These are phyloP conservation scores for Fusarium heterosporum DNA, from an alignment of 2,329 filamentous ascomycete species.

Conservation along the genomic window DNA sequence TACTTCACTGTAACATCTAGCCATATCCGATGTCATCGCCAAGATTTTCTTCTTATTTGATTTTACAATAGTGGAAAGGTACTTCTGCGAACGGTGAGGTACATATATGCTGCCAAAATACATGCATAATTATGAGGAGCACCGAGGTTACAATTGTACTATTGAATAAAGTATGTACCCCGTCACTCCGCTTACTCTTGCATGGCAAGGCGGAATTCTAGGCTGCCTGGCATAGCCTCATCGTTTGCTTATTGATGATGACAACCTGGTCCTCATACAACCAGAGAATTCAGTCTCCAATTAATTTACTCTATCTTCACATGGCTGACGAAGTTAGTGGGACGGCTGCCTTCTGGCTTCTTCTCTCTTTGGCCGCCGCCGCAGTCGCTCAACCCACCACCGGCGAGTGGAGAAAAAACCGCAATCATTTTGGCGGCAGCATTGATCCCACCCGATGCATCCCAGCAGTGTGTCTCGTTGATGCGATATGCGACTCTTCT, in stretches of 20 bases:
- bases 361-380: constrained; percentile 7
- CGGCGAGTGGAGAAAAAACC: neutral
- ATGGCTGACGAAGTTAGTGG: constrained; percentile 15
- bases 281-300: neutral
- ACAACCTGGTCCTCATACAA: neutral
- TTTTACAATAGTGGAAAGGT: too few species aligned
- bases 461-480: constrained; percentile 1
- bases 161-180: neutral
- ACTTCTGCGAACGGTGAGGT: too few species aligned
- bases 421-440: constrained; percentile 1
- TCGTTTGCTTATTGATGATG: neutral
- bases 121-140: too few species aligned
- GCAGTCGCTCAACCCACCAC: constrained; percentile 2
- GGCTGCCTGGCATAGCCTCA: neutral
- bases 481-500: neutral
- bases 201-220: neutral
- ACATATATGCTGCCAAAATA: too few species aligned
- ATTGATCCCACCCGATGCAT: constrained; percentile 12
- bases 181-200: neutral
- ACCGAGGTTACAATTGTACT: too few species aligned
- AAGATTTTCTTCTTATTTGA: too few species aligned
- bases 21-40: too few species aligned
- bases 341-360: constrained; percentile 18
- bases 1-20: too few species aligned
- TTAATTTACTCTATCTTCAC: neutral